A percentile compares a stretch with the other conserved stretches of the same genome.
phyloP scores from a whole-genome alignment of 768 basidiomycete genomes.

The Podaxis sp. region DNA sequence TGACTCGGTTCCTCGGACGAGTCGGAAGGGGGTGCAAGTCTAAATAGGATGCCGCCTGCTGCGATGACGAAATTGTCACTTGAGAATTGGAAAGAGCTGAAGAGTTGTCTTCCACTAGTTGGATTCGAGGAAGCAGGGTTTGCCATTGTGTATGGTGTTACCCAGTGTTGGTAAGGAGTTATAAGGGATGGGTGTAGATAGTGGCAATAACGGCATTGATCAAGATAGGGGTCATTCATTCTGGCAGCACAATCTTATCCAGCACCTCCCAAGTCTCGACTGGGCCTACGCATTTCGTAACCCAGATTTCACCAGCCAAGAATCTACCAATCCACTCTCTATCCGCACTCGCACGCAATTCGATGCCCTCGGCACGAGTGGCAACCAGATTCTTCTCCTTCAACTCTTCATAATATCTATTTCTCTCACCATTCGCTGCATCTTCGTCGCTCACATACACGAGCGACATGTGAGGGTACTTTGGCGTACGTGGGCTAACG shows the following conservation, averaged over 20 bases:
- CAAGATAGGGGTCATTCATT: not conserved
- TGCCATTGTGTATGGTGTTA: not conserved
- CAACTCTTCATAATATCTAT: slow-evolving; percentile 40
- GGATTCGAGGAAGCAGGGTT: not conserved
- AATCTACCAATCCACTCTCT: slow-evolving; percentile 40
- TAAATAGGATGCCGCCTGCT: slow-evolving; percentile 39
- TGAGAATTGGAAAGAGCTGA: slow-evolving; percentile 2
- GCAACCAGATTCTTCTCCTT: slow-evolving; percentile 14
- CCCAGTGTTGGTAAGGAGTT: too few species aligned
- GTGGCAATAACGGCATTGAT: not conserved
- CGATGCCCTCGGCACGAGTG: slow-evolving; percentile 23
- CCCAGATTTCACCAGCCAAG: slow-evolving; percentile 49
- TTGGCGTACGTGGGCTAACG: slow-evolving; percentile 44
- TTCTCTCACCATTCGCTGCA: slow-evolving; percentile 44
- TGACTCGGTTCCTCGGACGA: not conserved
- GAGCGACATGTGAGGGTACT: slow-evolving; percentile 69
- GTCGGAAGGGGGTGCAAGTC: not conserved
- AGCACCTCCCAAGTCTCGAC: slow-evolving; percentile 55
- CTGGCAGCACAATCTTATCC: slow-evolving; percentile 24
- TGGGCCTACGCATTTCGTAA: slow-evolving; percentile 53
- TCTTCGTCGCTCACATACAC: slow-evolving; percentile 72
- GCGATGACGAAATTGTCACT: slow-evolving; percentile 31
- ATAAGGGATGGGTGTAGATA: not conserved
- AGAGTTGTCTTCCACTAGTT: not conserved
- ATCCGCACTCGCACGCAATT: slow-evolving; percentile 23